These are phyloP conservation scores for Daldinia concentrica DNA, from an alignment of 495 filamentous ascomycete species.

Conservation along the genomic window DNA sequence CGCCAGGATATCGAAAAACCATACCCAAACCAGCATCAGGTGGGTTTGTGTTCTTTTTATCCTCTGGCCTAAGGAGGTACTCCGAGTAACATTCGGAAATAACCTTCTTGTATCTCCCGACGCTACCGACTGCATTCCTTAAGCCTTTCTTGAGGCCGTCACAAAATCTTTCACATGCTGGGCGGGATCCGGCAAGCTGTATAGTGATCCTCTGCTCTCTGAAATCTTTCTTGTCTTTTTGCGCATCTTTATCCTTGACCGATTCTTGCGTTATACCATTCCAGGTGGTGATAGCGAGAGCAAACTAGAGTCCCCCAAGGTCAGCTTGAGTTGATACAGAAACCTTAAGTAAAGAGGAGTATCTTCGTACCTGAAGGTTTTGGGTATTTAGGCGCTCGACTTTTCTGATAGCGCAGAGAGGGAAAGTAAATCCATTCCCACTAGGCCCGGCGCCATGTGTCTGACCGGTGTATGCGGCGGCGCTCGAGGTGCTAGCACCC, in stretches of 20 bases:
- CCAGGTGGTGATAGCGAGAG: slow-evolving; percentile 94
- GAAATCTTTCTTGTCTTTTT: slow-evolving; percentile 61
- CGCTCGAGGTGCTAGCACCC: slow-evolving; percentile 76
- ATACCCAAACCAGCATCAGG: slow-evolving; percentile 94
- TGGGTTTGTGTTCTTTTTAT: slow-evolving; percentile 65
- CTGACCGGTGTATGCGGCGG: slow-evolving; percentile 83
- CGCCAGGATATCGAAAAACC: slow-evolving; percentile 93
- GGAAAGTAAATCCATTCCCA: slow-evolving; percentile 96
- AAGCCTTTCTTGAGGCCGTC: slow-evolving; percentile 92
- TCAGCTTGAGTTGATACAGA: slow-evolving; percentile 4
- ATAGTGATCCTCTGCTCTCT: slow-evolving; percentile 85
- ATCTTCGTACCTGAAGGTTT: slow-evolving; percentile 68
- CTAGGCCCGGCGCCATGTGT: slow-evolving; percentile 92
- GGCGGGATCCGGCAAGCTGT: slow-evolving; percentile 86
- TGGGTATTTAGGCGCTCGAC: slow-evolving; percentile 93
- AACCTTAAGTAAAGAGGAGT: not conserved
- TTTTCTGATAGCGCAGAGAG: slow-evolving; percentile 86
- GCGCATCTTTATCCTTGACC: slow-evolving; percentile 53
- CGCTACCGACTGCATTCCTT: slow-evolving; percentile 83
- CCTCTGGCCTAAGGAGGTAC: slow-evolving; percentile 75
- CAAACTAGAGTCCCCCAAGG: slow-evolving; percentile 65
- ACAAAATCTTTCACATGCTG: slow-evolving; percentile 93
- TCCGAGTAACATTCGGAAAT: slow-evolving; percentile 90
- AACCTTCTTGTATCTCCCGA: slow-evolving; percentile 80
- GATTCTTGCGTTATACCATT: slow-evolving; percentile 73